Evolutionary conservation across 1,284 basidiomycete genomes (phyloP).

Genomic region (Cutaneotrichosporon sp.): DNA sequence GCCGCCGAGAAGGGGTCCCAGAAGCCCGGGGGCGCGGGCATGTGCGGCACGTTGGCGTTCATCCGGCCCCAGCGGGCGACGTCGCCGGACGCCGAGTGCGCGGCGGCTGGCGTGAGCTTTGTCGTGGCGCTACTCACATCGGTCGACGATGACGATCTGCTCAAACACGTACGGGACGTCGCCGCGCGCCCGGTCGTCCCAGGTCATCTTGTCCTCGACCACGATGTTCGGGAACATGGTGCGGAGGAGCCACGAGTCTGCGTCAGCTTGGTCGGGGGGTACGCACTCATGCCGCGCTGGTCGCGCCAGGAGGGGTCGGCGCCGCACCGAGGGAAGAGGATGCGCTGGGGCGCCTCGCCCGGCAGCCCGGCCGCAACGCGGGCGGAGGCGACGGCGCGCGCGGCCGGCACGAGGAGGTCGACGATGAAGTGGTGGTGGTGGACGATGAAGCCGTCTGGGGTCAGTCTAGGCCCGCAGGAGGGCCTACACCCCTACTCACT

Average conservation of each 20-base stretch:
- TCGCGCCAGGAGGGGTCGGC: constrained; percentile 40
- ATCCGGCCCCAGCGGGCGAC: constrained; percentile 45
- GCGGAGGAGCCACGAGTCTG: constrained; percentile 46
- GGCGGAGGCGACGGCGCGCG: constrained; percentile 28
- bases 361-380: not conserved
- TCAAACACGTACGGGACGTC: constrained; percentile 45
- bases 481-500: too few species aligned
- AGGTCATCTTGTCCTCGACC: constrained; percentile 42
- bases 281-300: constrained; percentile 37
- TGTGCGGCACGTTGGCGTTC: constrained; percentile 37
- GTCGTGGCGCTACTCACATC: constrained; percentile 36
- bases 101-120: constrained; percentile 31
- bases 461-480: too few species aligned
- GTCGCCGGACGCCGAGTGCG: constrained; percentile 39
- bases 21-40: constrained; percentile 30
- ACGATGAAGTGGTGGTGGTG: constrained; percentile 32
- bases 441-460: not conserved
- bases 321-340: constrained; percentile 43
- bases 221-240: constrained; percentile 36
- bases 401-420: constrained; percentile 42
- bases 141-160: constrained; percentile 47
- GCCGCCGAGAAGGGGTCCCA: constrained; percentile 34
- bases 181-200: constrained; percentile 32
- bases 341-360: constrained; percentile 25
- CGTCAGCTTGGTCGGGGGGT: not conserved